phyloP scores from a whole-genome alignment of 208 protist genomes.

The Crithidia thermophila region DNA sequence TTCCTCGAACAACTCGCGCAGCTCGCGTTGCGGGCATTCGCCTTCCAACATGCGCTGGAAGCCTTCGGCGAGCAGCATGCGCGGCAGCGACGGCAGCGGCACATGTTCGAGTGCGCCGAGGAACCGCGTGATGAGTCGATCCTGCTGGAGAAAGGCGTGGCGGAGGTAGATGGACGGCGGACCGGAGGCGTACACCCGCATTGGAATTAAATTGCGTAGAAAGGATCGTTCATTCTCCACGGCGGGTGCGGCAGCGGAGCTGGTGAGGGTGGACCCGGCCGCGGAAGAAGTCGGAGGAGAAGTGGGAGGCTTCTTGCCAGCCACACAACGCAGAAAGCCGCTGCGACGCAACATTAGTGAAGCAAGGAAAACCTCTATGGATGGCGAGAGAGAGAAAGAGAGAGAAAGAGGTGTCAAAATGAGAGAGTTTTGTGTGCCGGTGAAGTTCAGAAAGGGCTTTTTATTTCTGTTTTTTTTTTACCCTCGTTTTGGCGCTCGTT shows the following conservation, averaged over 20 bases:
- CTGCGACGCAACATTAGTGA: not conserved
- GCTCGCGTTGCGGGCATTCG: conserved; percentile 64
- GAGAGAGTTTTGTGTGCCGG: not conserved
- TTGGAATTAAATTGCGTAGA: conserved; percentile 73
- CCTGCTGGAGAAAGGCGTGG: conserved; percentile 75
- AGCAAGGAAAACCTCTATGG: not conserved
- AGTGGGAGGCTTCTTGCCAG: not conserved
- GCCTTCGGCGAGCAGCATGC: conserved; percentile 84
- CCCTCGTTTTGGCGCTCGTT: no score
- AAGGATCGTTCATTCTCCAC: conserved; percentile 50
- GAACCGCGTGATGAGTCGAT: conserved; percentile 60
- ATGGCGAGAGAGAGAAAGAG: not conserved
- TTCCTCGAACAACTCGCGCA: conserved; percentile 79
- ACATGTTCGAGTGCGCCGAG: conserved; percentile 68
- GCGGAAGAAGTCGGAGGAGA: not conserved
- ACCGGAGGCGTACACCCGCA: conserved; percentile 63
- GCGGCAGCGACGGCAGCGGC: conserved; percentile 70
- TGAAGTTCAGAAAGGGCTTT: no score
- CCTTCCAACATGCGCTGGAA: conserved; percentile 82
- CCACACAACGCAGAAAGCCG: conserved; percentile 3
- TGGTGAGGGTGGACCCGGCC: not conserved
- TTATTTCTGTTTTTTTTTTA: no score
- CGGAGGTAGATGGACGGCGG: conserved; percentile 58
- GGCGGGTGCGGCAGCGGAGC: conserved; percentile 1
- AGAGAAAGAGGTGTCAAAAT: not conserved